Conservation (phyloP, 108 stramenopile genomes). For the Cyclotella kingstonii region DNA sequence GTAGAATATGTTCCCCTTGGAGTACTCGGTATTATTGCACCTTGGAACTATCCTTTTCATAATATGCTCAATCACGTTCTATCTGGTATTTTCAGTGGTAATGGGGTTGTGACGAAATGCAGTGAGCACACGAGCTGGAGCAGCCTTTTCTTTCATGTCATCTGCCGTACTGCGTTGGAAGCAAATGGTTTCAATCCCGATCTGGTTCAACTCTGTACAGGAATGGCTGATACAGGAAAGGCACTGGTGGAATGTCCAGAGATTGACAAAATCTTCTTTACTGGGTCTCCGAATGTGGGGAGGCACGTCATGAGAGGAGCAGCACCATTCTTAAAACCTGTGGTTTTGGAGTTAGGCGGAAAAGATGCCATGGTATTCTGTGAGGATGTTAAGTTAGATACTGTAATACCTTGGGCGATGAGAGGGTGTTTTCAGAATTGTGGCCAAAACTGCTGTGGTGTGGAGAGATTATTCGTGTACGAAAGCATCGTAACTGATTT, state of each 20-base stretch:
- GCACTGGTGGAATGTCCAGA: conserved; percentile 85
- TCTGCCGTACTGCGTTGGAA: conserved; percentile 79
- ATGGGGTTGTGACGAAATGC: conserved; percentile 96
- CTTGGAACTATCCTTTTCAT: conserved; percentile 99
- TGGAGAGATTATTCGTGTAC: conserved; percentile 96
- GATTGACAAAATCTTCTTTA: conserved; percentile 99
- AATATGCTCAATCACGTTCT: conserved; percentile 97
- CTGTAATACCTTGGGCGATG: conserved; percentile 89
- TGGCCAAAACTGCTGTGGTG: conserved; percentile 98
- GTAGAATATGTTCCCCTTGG: conserved; percentile 97
- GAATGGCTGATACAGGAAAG: conserved; percentile 90
- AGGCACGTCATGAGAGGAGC: conserved; percentile 91
- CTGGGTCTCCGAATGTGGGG: conserved; percentile 93
- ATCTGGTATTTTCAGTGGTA: conserved; percentile 94
- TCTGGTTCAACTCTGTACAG: conserved; percentile 89
- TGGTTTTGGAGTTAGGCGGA: conserved; percentile 97
- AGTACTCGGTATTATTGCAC: conserved; percentile 96
- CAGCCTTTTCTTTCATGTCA: conserved; percentile 75
- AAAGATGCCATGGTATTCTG: conserved; percentile 98
- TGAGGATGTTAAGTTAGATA: conserved; percentile 84
- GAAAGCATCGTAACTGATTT: conserved; percentile 83
- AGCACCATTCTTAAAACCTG: conserved; percentile 88
- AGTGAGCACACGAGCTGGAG: conserved; percentile 94
- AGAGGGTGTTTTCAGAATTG: conserved; percentile 96
- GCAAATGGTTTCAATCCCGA: conserved; percentile 91